Conservation (phyloP, 495 filamentous ascomycete species). For the Aspergillus saccharolyticus region DNA sequence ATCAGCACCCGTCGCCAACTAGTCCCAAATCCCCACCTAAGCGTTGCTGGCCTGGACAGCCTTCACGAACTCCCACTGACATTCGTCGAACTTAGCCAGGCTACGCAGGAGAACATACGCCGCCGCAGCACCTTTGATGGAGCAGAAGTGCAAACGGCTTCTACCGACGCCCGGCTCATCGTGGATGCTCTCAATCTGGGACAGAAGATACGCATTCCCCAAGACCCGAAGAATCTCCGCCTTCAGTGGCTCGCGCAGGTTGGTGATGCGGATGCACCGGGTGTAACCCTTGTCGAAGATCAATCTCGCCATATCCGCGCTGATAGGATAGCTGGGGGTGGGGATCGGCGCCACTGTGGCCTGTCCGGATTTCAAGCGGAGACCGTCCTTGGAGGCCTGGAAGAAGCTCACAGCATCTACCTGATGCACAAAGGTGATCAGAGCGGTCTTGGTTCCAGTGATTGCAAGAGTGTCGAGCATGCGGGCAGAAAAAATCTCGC, state of each 20-base stretch:
- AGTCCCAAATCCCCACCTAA: slow-evolving; percentile 9
- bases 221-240: slow-evolving; percentile 13
- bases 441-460: slow-evolving; percentile 26
- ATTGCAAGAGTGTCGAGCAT: slow-evolving; percentile 25
- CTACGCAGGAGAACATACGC: slow-evolving; percentile 15
- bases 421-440: slow-evolving; percentile 29
- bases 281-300: slow-evolving; percentile 25
- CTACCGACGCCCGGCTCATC: slow-evolving; percentile 12
- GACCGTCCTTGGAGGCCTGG: slow-evolving; percentile 7
- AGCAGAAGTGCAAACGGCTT: slow-evolving; percentile 26
- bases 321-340: slow-evolving; percentile 33
- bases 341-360: slow-evolving; percentile 23
- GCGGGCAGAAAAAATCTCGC: slow-evolving; percentile 27
- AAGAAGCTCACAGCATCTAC: slow-evolving; percentile 21
- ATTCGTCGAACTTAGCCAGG: slow-evolving; percentile 13
- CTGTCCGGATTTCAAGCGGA: slow-evolving; percentile 12
- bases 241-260: slow-evolving; percentile 1
- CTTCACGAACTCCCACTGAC: slow-evolving; percentile 17
- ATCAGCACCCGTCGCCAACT: too few species aligned
- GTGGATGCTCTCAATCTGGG: slow-evolving; percentile 21
- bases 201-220: slow-evolving; percentile 1
- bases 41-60: background rate
- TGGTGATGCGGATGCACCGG: slow-evolving; percentile 22
- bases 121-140: slow-evolving; percentile 23
- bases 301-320: slow-evolving; percentile 13